These are phyloP conservation scores for Trichopus zeylanicus DNA, from an alignment of 116 monocot species.

Conservation along the genomic window DNA sequence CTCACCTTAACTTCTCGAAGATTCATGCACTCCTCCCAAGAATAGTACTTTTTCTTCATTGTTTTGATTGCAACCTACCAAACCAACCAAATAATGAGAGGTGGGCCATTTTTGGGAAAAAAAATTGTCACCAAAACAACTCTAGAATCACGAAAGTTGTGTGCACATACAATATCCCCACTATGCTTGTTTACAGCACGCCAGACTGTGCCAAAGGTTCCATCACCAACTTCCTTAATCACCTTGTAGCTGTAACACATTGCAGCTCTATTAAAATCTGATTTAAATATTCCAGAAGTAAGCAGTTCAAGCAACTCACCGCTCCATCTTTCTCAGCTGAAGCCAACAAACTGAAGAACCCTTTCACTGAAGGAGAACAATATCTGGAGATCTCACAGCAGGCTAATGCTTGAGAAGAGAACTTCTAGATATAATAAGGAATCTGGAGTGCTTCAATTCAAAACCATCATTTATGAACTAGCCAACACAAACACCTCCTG, in stretches of 20 bases:
- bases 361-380: slow-evolving; percentile 1
- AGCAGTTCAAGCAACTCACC: slow-evolving; percentile 3
- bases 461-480: too few species aligned
- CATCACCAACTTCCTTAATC: slow-evolving; percentile 85
- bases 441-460: not conserved
- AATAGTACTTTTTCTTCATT: slow-evolving; percentile 71
- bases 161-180: slow-evolving; percentile 54
- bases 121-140: not conserved
- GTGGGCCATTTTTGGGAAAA: not conserved
- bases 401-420: not conserved
- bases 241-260: slow-evolving; percentile 41
- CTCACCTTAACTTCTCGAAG: slow-evolving; percentile 74
- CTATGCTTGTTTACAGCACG: slow-evolving; percentile 61
- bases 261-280: not conserved
- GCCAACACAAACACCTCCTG: too few species aligned
- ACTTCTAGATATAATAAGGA: not conserved
- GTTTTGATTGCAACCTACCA: slow-evolving; percentile 63
- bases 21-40: slow-evolving; percentile 68
- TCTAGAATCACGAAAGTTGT: not conserved
- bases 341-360: not conserved
- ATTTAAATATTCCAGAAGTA: not conserved
- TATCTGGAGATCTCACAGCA: not conserved
- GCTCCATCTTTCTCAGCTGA: slow-evolving; percentile 10
- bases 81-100: not conserved
- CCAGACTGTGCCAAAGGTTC: slow-evolving; percentile 86